A percentile compares a stretch with the other conserved stretches of the same genome.
phyloP scores from a whole-genome alignment of 495 filamentous ascomycete species.

The Articulospora tetracladia region DNA sequence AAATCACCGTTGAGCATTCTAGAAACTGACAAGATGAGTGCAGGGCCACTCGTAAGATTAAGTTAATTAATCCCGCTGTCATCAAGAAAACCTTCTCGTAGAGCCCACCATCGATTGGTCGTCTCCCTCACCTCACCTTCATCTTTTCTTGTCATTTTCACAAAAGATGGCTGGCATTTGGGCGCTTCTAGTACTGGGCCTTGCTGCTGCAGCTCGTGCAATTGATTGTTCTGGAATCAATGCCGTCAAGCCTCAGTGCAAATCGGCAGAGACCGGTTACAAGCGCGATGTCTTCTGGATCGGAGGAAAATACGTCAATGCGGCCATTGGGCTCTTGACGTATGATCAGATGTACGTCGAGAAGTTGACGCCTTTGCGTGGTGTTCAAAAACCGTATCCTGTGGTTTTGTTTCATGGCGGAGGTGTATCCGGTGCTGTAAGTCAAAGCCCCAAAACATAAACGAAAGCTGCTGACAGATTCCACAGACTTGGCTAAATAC shows the following conservation, averaged over 20 bases:
- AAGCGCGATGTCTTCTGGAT: conserved; percentile 6
- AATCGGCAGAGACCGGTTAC: background rate
- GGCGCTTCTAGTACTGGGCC: background rate
- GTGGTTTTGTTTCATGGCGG: conserved; percentile 6
- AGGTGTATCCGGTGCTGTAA: background rate
- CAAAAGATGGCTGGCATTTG: background rate
- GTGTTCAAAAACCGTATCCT: background rate
- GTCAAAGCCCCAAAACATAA: background rate
- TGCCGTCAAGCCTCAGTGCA: background rate
- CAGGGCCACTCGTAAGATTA: background rate
- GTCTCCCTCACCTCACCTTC: background rate
- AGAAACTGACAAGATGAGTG: background rate
- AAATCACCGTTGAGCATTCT: background rate
- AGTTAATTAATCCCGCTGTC: background rate
- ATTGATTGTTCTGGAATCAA: conserved; percentile 8
- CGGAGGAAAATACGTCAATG: conserved; percentile 1
- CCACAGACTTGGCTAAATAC: conserved; percentile 39
- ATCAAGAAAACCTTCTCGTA: background rate
- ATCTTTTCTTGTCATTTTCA: background rate
- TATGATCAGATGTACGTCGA: conserved; percentile 10
- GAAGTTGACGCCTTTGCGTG: conserved; percentile 1
- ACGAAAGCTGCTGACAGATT: background rate
- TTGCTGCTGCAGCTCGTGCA: background rate
- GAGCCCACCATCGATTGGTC: background rate
- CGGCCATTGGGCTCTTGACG: conserved; percentile 1